A percentile compares a stretch with the other conserved stretches of the same genome.
Evolutionary conservation across 306 rosid genomes (phyloP).

Genomic region (Echinosophora koreensis): DNA sequence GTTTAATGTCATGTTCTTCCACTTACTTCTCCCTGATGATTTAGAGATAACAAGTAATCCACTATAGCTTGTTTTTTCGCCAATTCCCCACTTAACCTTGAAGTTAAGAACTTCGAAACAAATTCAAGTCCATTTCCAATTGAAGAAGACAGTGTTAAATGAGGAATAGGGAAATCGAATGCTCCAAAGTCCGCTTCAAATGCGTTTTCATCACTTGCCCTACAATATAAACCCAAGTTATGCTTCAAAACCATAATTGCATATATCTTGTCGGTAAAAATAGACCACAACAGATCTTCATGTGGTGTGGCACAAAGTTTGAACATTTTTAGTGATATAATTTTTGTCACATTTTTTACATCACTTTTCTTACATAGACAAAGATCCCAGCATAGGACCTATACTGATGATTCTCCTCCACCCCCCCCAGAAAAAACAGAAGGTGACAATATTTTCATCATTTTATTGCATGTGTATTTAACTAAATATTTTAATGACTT

Average conservation of each 20-base stretch:
- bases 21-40: slow-evolving; percentile 77
- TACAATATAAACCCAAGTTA: slow-evolving; percentile 44
- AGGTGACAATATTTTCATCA: too few species aligned
- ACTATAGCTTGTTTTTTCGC: slow-evolving; percentile 76
- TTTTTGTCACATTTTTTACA: too few species aligned
- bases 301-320: background rate
- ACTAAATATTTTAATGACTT: too few species aligned
- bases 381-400: too few species aligned
- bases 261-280: background rate
- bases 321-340: too few species aligned
- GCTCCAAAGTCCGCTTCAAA: slow-evolving; percentile 91
- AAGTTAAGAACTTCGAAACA: slow-evolving; percentile 67
- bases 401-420: too few species aligned
- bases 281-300: slow-evolving; percentile 1
- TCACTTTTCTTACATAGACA: too few species aligned
- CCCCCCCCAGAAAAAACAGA: too few species aligned
- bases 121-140: slow-evolving; percentile 79
- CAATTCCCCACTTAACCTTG: slow-evolving; percentile 62
- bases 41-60: slow-evolving; percentile 73
- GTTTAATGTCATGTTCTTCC: slow-evolving; percentile 25
- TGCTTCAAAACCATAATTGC: slow-evolving; percentile 21
- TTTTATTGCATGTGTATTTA: too few species aligned
- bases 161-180: slow-evolving; percentile 69
- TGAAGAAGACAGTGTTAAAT: slow-evolving; percentile 73
- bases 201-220: slow-evolving; percentile 87